These are phyloP conservation scores for Amylostereum chailletii DNA, from an alignment of 1,284 basidiomycete species.

Conservation along the genomic window DNA sequence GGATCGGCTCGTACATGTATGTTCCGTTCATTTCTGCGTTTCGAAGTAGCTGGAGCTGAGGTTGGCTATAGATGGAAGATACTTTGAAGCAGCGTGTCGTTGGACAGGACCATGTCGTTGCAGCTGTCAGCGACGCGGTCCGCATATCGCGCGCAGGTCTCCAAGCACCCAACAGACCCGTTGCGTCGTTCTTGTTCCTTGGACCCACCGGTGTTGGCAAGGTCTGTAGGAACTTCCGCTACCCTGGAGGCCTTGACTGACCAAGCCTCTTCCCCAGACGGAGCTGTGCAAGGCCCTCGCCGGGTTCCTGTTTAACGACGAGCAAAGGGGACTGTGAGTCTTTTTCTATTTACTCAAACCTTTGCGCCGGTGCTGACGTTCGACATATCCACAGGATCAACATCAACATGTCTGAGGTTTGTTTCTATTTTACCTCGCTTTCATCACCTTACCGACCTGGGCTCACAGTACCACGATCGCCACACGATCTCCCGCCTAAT, in stretches of 20 bases:
- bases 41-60: no score
- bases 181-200: constrained; percentile 88
- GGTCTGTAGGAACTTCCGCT: constrained; percentile 23
- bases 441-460: neutral
- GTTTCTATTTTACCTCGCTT: neutral
- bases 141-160: constrained; percentile 87
- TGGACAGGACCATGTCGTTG: constrained; percentile 82
- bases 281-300: constrained; percentile 86
- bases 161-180: constrained; percentile 78
- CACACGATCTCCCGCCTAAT: constrained; percentile 88
- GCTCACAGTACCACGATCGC: constrained; percentile 67
- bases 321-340: constrained; percentile 71
- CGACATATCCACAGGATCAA: constrained; percentile 48
- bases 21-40: constrained; percentile 18
- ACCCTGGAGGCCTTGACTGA: neutral
- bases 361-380: neutral
- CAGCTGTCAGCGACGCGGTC: constrained; percentile 79
- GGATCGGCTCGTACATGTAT: constrained; percentile 82
- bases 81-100: constrained; percentile 69
- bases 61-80: constrained; percentile 69
- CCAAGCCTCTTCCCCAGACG: constrained; percentile 39
- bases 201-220: constrained; percentile 86
- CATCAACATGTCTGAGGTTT: constrained; percentile 81
- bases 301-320: constrained; percentile 82
- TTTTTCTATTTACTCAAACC: constrained; percentile 1